Evolutionary conservation across 176 grass and related monocot genomes (phyloP).

Genomic region (Oryza coarctata): DNA sequence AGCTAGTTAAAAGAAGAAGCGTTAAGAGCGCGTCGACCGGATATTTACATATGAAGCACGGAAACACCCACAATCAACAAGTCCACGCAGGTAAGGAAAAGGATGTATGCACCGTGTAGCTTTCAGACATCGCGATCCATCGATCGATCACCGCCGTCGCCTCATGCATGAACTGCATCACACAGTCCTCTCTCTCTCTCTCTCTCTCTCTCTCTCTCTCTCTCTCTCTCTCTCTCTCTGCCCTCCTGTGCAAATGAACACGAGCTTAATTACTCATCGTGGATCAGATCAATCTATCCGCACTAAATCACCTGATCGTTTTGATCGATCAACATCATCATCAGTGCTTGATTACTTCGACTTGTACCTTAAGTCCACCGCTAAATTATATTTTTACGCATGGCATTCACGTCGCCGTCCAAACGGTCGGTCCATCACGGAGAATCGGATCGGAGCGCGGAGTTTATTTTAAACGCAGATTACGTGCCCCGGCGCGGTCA

Average conservation of each 20-base stretch:
- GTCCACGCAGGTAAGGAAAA: background rate
- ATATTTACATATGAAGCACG: background rate
- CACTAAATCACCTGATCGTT: background rate
- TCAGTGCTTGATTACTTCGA: no score
- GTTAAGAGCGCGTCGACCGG: background rate
- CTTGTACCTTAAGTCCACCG: no score
- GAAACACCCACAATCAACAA: background rate
- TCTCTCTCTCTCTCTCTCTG: no score
- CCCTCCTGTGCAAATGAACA: no score
- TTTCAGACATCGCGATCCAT: background rate
- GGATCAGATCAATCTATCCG: background rate
- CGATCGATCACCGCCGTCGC: background rate
- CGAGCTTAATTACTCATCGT: background rate
- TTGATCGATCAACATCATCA: no score
- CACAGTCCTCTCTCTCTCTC: no score
- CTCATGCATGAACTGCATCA: background rate
- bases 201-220: no score
- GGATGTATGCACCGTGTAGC: background rate
- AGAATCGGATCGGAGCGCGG: no score
- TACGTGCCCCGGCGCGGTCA: background rate
- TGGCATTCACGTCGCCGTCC: no score
- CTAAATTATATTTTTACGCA: no score
- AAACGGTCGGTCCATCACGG: no score
- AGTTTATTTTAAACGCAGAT: background rate
- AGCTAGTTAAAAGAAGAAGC: background rate